Evolutionary conservation across 2,329 filamentous ascomycete species (phyloP), one percentile per base, ranked within the genome.

Genomic region (Fusarium sp.): DNA sequence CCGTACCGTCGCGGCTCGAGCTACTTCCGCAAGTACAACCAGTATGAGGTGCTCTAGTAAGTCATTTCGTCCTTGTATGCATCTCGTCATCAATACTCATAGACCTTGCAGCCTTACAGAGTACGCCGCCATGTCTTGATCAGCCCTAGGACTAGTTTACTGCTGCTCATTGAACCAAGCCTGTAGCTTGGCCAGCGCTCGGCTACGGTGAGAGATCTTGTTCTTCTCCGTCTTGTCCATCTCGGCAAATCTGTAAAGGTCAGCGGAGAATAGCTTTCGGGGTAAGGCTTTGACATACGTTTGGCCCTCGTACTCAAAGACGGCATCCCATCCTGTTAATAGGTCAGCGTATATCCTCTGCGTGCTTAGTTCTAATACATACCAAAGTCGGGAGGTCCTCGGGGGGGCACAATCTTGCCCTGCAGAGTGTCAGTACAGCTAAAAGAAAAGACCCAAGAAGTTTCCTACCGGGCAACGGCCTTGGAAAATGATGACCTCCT

Each of bases 181-280:
- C 76, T 93, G 92, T 68, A 99, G 85, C 81, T 97, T 97, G 69
- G 89, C 87, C 54, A 99, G 83, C n/a, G 96, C 96, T 76, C 91
- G 93, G 70, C 88, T 91, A 43, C 96, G 92, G 82, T 99, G 96
- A 26, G 94, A 98, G 75, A 99, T 93, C 76, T 90, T 89, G 83
- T 98, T 99, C 89, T 97, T 97, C 77, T 90, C 88, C 11, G 79
- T 82, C 80, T 92, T 94, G 52, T 94, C 92, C 96, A 99, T 99
- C 83, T 99, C 96, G 28, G 96, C 96, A 78, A 97, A 92, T 4
- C 89, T 92, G 44, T 3, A 9, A 44, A 28, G 10, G 60, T 74
- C 34, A 75, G 71, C 47, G 19, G 22, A 24, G 21, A 22, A 53
- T 10, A 17, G 14, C 7, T 1, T n/a, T n/a, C 1, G 0, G 28